Conservation (phyloP, 345 rosid species). For the Gossypium ekmanianum region DNA sequence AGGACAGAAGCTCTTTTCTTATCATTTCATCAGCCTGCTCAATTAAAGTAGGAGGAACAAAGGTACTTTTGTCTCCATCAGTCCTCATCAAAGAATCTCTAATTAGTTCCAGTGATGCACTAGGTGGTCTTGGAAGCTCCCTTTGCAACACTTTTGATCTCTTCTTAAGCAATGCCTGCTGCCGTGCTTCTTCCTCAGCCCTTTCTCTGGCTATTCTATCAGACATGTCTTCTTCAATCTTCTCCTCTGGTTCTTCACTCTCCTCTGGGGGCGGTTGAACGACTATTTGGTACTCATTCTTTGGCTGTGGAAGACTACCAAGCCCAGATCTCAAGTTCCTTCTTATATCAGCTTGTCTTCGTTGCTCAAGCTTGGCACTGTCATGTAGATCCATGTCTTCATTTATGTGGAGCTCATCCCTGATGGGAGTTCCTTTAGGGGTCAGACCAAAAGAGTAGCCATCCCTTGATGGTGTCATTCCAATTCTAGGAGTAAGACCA, state of each 20-base stretch:
- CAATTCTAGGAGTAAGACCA: slow-evolving; percentile 76
- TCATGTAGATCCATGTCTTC: slow-evolving; percentile 84
- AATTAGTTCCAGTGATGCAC: slow-evolving; percentile 78
- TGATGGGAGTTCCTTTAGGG: slow-evolving; percentile 89
- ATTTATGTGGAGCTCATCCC: slow-evolving; percentile 94
- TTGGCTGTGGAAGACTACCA: slow-evolving; percentile 81
- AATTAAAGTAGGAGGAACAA: slow-evolving; percentile 78
- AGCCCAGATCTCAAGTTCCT: slow-evolving; percentile 73
- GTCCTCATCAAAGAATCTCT: slow-evolving; percentile 70
- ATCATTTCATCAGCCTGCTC: slow-evolving; percentile 93
- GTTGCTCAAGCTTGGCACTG: slow-evolving; percentile 68
- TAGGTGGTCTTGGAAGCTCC: slow-evolving; percentile 92
- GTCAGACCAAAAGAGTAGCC: slow-evolving; percentile 71
- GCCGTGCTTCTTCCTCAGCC: slow-evolving; percentile 93
- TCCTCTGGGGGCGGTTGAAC: slow-evolving; percentile 76
- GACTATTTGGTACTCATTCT: slow-evolving; percentile 88
- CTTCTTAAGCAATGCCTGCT: slow-evolving; percentile 78
- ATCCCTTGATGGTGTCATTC: slow-evolving; percentile 91
- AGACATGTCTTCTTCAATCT: slow-evolving; percentile 98
- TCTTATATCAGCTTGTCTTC: slow-evolving; percentile 71
- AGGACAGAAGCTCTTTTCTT: slow-evolving; percentile 62
- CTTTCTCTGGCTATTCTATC: slow-evolving; percentile 81
- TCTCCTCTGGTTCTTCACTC: slow-evolving; percentile 81
- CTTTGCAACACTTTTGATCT: slow-evolving; percentile 97
- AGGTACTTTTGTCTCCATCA: slow-evolving; percentile 85